Base-by-base conservation (phyloP, 192 early-diverging fungal genomes). In the Backusella sp. region DNA sequence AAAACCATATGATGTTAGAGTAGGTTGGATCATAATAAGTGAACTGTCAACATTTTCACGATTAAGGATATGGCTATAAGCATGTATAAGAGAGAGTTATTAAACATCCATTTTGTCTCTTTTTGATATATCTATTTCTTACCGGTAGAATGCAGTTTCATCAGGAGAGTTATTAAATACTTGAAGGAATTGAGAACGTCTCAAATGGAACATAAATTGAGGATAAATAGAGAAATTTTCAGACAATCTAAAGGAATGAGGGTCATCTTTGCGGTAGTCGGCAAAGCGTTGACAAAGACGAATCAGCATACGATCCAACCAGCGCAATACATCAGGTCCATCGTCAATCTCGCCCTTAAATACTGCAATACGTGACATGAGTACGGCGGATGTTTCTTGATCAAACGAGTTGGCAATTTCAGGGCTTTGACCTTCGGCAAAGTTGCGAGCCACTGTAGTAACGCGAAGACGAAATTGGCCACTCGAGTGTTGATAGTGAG, bases 81-180 rank as follows among this genome's bases (percentile, higher is more conserved):
- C 19, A 42, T 46, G 26, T 3, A 39, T 3, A 39, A 39, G 7
- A 52, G 23, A 46, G 11, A 26, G n/a, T n/a, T 21, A 14, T 41
- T 14, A 42, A 4, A 6, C 5, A 49, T 28, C 23, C 19, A 44
- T 49, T 49, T 49, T 1, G 1, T 49, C 46, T 12, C 62, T 4
- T 75, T 19, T 15, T 21, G 17, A n/a, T 53, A 6, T 42, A 66
- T 34, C 32, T 3, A 32, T 32, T 32, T 59, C 53, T 42, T 87
- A 92, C 90, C 95, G 79, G 78, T 93, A 93, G 75, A 92, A 96
- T 1, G 97, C 96, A 1, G 97, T 98, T 73, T 99, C 98, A 83
- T 99, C 98, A 15, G 98, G 98, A 76, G 92, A 94, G 86, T 97
- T 99, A 84, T 99, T 99, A 83, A 99, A 99, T 15, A 98, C 96